These are phyloP conservation scores for Kernera saxatilis DNA, from an alignment of 345 rosid genomes.

Conservation along the genomic window DNA sequence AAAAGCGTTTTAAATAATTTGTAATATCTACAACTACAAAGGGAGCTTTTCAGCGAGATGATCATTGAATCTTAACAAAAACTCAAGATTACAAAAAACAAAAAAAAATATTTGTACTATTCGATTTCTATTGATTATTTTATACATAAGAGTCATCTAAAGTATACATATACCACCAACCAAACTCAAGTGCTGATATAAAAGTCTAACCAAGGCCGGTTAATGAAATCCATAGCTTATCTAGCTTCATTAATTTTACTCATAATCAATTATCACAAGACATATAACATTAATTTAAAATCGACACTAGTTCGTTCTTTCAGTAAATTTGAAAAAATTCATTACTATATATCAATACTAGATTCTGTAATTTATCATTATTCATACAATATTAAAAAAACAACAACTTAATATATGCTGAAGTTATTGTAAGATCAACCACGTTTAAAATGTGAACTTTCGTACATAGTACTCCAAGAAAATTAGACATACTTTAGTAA, in stretches of 20 bases:
- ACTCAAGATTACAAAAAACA: not conserved
- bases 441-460: not conserved
- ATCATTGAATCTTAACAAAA: conserved; percentile 25
- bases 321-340: no score
- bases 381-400: not conserved
- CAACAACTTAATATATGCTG: no score
- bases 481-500: not conserved
- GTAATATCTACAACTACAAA: conserved; percentile 8
- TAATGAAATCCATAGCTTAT: not conserved
- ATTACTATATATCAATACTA: no score
- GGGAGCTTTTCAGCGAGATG: conserved; percentile 10
- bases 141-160: not conserved
- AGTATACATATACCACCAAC: conserved; percentile 14
- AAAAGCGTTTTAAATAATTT: conserved; percentile 3
- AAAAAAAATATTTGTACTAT: not conserved
- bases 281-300: not conserved
- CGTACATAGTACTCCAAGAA: no score
- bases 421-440: not conserved
- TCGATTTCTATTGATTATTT: not conserved
- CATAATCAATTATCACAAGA: not conserved
- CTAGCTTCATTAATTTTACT: conserved; percentile 2
- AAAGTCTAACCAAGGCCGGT: conserved; percentile 13
- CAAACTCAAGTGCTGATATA: conserved; percentile 9
- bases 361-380: no score
- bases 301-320: not conserved